Percentiles rank a stretch among this genome's conserved stretches.
These are phyloP conservation scores for Colletotrichum limetticola DNA, from an alignment of 2,329 filamentous ascomycete genomes.

Conservation along the genomic window DNA sequence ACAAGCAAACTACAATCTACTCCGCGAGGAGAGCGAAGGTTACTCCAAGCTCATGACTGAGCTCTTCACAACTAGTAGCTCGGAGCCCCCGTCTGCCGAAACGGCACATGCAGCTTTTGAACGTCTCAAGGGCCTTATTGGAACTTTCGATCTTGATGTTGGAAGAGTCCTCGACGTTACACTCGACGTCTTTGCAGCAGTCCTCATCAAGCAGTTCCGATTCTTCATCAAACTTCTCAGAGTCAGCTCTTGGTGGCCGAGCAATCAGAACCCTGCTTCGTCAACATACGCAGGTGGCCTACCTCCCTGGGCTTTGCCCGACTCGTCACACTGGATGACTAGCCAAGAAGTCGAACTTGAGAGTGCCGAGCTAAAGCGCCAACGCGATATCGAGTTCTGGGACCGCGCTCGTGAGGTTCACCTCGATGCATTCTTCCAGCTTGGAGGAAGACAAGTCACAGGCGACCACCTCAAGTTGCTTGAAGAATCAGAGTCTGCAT, in stretches of 20 bases:
- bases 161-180: constrained; percentile 94
- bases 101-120: constrained; percentile 89
- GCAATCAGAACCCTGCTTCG: constrained; percentile 58
- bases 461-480: constrained; percentile 65
- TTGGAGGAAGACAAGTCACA: constrained; percentile 77
- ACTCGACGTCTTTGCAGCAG: constrained; percentile 92
- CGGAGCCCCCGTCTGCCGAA: constrained; percentile 77
- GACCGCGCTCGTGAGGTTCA: constrained; percentile 78
- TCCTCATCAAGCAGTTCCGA: constrained; percentile 89
- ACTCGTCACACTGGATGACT: constrained; percentile 69
- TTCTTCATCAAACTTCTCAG: constrained; percentile 96
- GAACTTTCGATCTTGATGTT: constrained; percentile 96
- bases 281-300: constrained; percentile 70
- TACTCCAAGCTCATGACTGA: constrained; percentile 97
- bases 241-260: constrained; percentile 97
- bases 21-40: constrained; percentile 95
- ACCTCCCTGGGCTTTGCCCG: constrained; percentile 87
- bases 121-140: constrained; percentile 91
- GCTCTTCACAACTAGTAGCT: constrained; percentile 87
- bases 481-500: constrained; percentile 51
- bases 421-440: constrained; percentile 87
- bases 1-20: constrained; percentile 95
- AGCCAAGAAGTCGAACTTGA: constrained; percentile 75
- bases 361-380: constrained; percentile 65
- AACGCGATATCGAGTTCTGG: constrained; percentile 85